Evolutionary conservation across 371 early-diverging fungal genomes (phyloP), one percentile per base, ranked within the genome.

Genomic region (Mucor ambiguus): DNA sequence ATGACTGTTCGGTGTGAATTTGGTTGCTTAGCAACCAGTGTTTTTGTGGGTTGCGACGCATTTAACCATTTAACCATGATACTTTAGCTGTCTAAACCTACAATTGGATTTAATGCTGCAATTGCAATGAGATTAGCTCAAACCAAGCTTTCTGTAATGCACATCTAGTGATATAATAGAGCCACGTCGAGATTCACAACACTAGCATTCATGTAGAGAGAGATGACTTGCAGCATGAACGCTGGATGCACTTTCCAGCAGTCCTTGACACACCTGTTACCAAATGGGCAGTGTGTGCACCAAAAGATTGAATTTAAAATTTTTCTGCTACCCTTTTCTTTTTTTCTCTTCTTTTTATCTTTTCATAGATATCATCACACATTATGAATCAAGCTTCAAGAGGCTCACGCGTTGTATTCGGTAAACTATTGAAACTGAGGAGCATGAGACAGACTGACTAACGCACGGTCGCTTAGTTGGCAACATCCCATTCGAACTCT

Each of bases 401-500:
- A 74, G 82, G 82, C 59, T 79, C 82, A 44, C 82, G 82, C 61
- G 87, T 87, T 37, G 87, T 85, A 35, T 87, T 86, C 71, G 87
- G 87, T 85, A 80, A 62, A n/a, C 20, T 9, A 4, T 11, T 14
- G 11, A 14, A 28, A 56, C 7, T 1, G 14, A 33, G 4, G 5
- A 41, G 5, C 18, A 24, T 43, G 24, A 33, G 7, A 59, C 37
- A 46, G 37, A 12, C 12, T 10, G 24, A 32, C 24, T 33, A 18
- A 46, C 26, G 14, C 22, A 18, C 10, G 54, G 28, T 32, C 7
- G 41, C 41, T 60, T 61, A 86, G 92, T 93, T 52, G 93, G 94
- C 32, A 93, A 93, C 67, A 91, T 93, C 66, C 93, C 94, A 0
- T 93, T 92, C 71, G 97, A 96, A 63, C 76, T 90, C 54, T 90